A percentile compares a stretch with the other conserved stretches of the same genome.
Conservation (phyloP, 169 alveolate genomes). For the Cryptosporidium felis region DNA sequence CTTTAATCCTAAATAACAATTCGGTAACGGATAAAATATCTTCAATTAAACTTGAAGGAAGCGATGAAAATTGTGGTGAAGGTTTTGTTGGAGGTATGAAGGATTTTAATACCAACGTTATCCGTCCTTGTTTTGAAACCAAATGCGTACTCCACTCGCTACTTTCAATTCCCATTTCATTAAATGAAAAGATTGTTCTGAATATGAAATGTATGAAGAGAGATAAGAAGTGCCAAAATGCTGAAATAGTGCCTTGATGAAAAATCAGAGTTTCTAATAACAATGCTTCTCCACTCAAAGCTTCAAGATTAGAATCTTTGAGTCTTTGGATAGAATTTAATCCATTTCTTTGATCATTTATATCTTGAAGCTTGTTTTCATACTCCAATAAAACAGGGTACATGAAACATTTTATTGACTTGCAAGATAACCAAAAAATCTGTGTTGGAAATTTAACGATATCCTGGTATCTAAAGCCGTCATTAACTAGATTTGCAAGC, state of each 20-base stretch:
- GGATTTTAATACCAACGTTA: slow-evolving; percentile 36
- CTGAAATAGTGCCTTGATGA: slow-evolving; percentile 64
- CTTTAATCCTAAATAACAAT: slow-evolving; percentile 65
- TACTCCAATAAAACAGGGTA: slow-evolving; percentile 77
- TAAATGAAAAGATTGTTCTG: slow-evolving; percentile 56
- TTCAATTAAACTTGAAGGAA: slow-evolving; percentile 80
- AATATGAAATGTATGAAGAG: slow-evolving; percentile 71
- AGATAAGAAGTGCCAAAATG: slow-evolving; percentile 75
- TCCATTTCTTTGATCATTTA: slow-evolving; percentile 75
- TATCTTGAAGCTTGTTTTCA: slow-evolving; percentile 57
- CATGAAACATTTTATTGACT: slow-evolving; percentile 81
- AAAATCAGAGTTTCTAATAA: slow-evolving; percentile 20
- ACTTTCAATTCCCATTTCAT: slow-evolving; percentile 40
- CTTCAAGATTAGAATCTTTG: slow-evolving; percentile 46
- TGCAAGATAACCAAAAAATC: slow-evolving; percentile 84
- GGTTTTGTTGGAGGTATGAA: slow-evolving; percentile 71
- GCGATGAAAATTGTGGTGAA: slow-evolving; percentile 81
- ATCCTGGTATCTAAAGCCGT: slow-evolving; percentile 46
- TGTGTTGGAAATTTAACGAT: slow-evolving; percentile 83
- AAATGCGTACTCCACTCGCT: slow-evolving; percentile 13
- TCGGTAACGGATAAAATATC: slow-evolving; percentile 77
- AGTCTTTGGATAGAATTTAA: slow-evolving; percentile 63
- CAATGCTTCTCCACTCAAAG: slow-evolving; percentile 72
- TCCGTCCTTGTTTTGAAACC: slow-evolving; percentile 39
- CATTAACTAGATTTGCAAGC: slow-evolving; percentile 17